Conservation (phyloP, 2,329 filamentous ascomycete species). For the Penicillium sp. region DNA sequence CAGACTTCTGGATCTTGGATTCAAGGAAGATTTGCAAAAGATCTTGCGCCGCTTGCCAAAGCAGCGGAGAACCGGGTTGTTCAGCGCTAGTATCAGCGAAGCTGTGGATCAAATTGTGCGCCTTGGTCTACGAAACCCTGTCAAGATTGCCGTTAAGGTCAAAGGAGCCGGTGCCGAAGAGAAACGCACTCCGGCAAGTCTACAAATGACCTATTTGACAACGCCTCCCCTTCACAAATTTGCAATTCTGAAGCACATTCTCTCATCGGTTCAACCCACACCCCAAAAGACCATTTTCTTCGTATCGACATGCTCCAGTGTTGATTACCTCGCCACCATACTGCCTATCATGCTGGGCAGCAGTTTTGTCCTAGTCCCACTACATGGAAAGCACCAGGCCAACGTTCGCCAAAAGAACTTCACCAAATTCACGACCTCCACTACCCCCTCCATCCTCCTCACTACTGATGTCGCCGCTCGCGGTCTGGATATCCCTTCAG, state of each 20-base stretch:
- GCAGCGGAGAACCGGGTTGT: conserved; percentile 87
- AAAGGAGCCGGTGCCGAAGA: conserved; percentile 76
- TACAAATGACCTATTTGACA: conserved; percentile 86
- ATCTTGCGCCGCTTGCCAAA: conserved; percentile 86
- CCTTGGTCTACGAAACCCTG: conserved; percentile 88
- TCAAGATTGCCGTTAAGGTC: conserved; percentile 92
- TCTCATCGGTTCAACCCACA: conserved; percentile 67
- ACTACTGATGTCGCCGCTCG: conserved; percentile 92
- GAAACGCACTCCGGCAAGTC: conserved; percentile 82
- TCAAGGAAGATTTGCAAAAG: conserved; percentile 84
- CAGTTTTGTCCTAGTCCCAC: conserved; percentile 69
- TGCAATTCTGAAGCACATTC: conserved; percentile 69
- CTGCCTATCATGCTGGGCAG: conserved; percentile 71
- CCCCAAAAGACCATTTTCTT: conserved; percentile 90
- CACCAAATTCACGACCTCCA: conserved; percentile 71
- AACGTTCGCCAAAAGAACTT: conserved; percentile 90
- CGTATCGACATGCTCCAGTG: conserved; percentile 87
- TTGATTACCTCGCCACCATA: conserved; percentile 88
- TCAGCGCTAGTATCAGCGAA: conserved; percentile 94
- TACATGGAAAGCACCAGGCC: conserved; percentile 90
- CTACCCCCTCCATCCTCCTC: conserved; percentile 76
- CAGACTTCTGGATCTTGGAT: conserved; percentile 86
- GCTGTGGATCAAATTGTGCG: conserved; percentile 91
- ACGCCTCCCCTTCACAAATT: conserved; percentile 78
- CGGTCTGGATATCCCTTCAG: conserved; percentile 86